Conservation (phyloP, 2,329 filamentous ascomycete species). For the Pseudohalonectria lignicola region DNA sequence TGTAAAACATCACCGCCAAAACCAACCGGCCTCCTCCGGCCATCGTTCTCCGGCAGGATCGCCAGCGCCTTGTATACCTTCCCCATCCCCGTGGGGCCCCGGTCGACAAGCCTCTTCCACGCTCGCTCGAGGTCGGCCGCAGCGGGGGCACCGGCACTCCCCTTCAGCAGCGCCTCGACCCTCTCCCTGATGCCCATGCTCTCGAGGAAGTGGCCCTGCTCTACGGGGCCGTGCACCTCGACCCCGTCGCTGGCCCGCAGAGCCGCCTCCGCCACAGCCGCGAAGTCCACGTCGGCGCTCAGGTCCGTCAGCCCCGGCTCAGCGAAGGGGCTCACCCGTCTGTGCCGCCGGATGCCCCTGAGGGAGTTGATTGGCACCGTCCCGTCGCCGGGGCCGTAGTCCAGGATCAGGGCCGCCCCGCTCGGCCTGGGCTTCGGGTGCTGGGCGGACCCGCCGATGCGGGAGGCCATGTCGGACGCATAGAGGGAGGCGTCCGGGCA, state of each 20-base stretch:
- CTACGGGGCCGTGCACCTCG: conserved; percentile 85
- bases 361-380: conserved; percentile 81
- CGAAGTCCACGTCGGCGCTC: conserved; percentile 89
- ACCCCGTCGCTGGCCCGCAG: conserved; percentile 64
- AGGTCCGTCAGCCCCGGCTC: conserved; percentile 78
- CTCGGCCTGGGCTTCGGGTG: conserved; percentile 50
- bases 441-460: conserved; percentile 61
- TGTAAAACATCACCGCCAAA: conserved; percentile 66
- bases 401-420: conserved; percentile 87
- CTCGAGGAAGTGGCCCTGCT: conserved; percentile 70
- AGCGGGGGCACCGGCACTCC: conserved; percentile 15
- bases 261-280: conserved; percentile 72
- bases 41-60: conserved; percentile 71
- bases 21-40: conserved; percentile 69
- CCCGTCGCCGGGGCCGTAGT: conserved; percentile 69
- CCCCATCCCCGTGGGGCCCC: conserved; percentile 78
- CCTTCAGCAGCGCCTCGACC: conserved; percentile 53
- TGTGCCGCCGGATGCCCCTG: conserved; percentile 74
- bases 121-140: conserved; percentile 35
- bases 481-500: conserved; percentile 80
- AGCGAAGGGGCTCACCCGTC: conserved; percentile 66
- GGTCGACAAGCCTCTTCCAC: conserved; percentile 77
- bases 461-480: conserved; percentile 66
- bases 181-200: conserved; percentile 76
- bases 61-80: conserved; percentile 89